phyloP scores from a whole-genome alignment of 192 early-diverging fungal genomes.

The Coemansia sp. region DNA sequence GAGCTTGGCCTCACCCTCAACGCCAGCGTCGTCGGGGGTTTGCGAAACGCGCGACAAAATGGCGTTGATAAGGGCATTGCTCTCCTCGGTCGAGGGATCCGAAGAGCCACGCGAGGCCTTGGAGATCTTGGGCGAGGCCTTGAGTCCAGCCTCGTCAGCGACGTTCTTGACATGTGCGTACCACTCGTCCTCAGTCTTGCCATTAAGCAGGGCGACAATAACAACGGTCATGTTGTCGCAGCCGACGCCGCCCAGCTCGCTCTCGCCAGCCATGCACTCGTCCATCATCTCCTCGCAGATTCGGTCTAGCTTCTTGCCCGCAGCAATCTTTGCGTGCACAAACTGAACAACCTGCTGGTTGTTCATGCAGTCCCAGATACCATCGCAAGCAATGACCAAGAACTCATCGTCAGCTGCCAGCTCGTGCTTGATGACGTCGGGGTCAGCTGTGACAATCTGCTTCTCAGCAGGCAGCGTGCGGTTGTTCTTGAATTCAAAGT shows the following conservation, averaged over 20 bases:
- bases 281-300: constrained; percentile 93
- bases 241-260: constrained; percentile 86
- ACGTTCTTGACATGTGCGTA: constrained; percentile 48
- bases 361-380: constrained; percentile 98
- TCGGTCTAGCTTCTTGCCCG: constrained; percentile 59
- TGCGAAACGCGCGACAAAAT: constrained; percentile 28
- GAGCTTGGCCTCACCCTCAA: not conserved
- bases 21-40: constrained; percentile 9
- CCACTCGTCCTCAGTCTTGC: constrained; percentile 79
- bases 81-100: constrained; percentile 22
- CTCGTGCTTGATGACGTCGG: constrained; percentile 69
- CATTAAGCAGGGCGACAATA: constrained; percentile 83
- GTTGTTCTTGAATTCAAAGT: constrained; percentile 99
- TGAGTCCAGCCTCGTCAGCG: constrained; percentile 44
- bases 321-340: constrained; percentile 68
- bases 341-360: constrained; percentile 89
- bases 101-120: constrained; percentile 15
- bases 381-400: constrained; percentile 95
- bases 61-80: constrained; percentile 31
- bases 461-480: constrained; percentile 70
- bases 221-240: constrained; percentile 99
- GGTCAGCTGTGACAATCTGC: constrained; percentile 92
- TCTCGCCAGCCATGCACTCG: constrained; percentile 84
- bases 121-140: constrained; percentile 45
- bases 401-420: constrained; percentile 72